Conservation (phyloP, 345 rosid genomes). For the Corymbia maculata region DNA sequence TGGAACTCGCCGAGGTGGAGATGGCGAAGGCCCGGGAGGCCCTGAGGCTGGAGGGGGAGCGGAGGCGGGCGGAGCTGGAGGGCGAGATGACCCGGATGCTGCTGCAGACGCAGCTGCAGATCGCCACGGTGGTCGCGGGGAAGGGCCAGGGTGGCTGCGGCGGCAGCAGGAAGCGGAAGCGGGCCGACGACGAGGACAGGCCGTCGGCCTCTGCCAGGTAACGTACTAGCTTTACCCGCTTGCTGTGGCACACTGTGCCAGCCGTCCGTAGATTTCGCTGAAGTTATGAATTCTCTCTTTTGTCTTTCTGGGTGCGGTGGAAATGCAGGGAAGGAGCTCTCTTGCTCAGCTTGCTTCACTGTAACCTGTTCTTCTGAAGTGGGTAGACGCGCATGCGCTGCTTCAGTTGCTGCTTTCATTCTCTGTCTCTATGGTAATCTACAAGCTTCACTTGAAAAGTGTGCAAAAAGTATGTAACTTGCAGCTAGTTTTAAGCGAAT, state of each 20-base stretch:
- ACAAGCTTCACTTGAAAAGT: background rate
- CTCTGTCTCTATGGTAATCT: background rate
- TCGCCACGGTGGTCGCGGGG: conserved; percentile 14
- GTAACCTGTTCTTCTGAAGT: conserved; percentile 15
- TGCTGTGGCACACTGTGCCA: background rate
- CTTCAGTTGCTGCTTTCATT: background rate
- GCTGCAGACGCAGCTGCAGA: conserved; percentile 40
- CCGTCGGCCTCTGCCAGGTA: conserved; percentile 11
- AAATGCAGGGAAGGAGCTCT: conserved; percentile 28
- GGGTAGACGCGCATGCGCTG: background rate
- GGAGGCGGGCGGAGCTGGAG: conserved; percentile 35
- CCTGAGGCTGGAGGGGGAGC: conserved; percentile 37
- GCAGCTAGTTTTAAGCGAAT: background rate
- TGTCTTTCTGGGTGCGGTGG: background rate
- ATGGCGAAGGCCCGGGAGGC: conserved; percentile 52
- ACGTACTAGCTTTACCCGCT: background rate
- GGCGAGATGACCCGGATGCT: conserved; percentile 42
- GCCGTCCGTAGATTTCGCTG: background rate
- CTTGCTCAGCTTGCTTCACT: conserved; percentile 28
- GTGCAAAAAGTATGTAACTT: background rate
- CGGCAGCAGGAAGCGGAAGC: conserved; percentile 35
- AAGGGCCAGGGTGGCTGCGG: background rate
- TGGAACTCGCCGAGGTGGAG: conserved; percentile 46
- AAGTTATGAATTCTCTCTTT: background rate
- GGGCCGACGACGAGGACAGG: conserved; percentile 19